Evolutionary conservation across 2,329 filamentous ascomycete species (phyloP), one percentile per base, ranked within the genome.

Genomic region (Coniochaeta ligniaria): DNA sequence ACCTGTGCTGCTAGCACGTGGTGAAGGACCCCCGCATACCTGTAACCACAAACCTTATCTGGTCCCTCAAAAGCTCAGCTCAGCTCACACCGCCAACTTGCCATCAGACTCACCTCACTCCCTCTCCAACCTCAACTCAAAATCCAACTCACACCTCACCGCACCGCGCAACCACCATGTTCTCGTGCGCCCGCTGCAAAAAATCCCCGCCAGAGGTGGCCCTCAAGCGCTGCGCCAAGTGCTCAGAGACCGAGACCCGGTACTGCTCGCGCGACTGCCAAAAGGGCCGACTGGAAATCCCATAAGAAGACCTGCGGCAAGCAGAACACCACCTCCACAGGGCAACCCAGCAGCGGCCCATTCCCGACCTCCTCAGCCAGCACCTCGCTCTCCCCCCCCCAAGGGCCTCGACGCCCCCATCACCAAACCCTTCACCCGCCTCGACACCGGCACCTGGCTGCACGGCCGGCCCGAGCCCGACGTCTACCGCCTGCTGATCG

Each of bases 251-350:
- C 0, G 64, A 64, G 0, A 72, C 74, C 0, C 70, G 64, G 28
- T 84, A 84, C 70, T 85, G 82, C 73, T 80, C 78, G 47, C 72
- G 72, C 26, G 74, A 77, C 38, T 84, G 82, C 70, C 78, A 84
- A 67, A 80, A 78, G 63, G n/a, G 66, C 69, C 1, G 74, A 83
- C 66, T 84, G 78, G 79, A 79, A 80, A 63, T 28, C 17, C 2
- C 81, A 84, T 68, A 80, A 80, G 65, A 75, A 74, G 61, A 62
- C 67, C 9, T 83, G 80, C 68, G 66, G 64, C 54, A 70, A 67
- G 62, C 20, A 47, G 20, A n/a, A 20, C 38, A 41, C 6, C 38
- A 41, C 16, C 38, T n/a, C 38, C 8, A 14, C 35, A 33, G 31
- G 31, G 35, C 14, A 12, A 33, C 9, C 31, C 36, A 38, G 36